Base-by-base conservation (phyloP, 768 basidiomycete species). In the Pisolithus orientalis region DNA sequence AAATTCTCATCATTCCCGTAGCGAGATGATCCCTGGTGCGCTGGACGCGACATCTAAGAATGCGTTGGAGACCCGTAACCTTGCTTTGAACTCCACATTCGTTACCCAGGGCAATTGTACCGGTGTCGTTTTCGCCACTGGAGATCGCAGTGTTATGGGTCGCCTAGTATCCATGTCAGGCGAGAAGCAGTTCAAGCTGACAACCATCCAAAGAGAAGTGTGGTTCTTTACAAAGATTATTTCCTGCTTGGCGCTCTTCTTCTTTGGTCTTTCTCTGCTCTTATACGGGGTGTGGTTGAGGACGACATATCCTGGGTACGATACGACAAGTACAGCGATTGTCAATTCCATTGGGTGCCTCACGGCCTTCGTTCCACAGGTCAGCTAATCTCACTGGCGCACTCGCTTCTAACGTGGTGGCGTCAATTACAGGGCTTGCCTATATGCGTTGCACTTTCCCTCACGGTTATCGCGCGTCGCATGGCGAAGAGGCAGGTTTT, bases 181-280 rank as follows among this genome's bases (percentile, higher is more conserved):
- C 17, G 69, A 74, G 49, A 70, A 69, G 9, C 75, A 74, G 53
- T 68, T 72, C 61, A 76, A 73, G 53, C 59, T 76, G 38, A 77
- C 78, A 0, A 72, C 75, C 24, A 72, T 78, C 27, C 76, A 78
- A 57, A 68, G 58, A 44, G 77, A 78, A 53, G 69, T 76, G 1
- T 74, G 73, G 65, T 77, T 74, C 57, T 80, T 81, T 60, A 75
- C 77, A 45, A 80, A 80, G 55, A 69, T 75, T 59, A 75, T 82
- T 52, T 80, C 68, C 52, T 65, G 54, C 39, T 59, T 68, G 52
- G 79, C 69, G 47, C 63, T 67, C 57, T 65, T 55, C 47, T 71
- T 67, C 57, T 80, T 67, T 62, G 70, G 62, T 61, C 50, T 75
- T 11, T 67, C 72, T 21, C 65, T 77, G 11, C 62, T 75, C 46